phyloP scores from a whole-genome alignment of 2,329 filamentous ascomycete species.

The Dactylellina haptotyla region DNA sequence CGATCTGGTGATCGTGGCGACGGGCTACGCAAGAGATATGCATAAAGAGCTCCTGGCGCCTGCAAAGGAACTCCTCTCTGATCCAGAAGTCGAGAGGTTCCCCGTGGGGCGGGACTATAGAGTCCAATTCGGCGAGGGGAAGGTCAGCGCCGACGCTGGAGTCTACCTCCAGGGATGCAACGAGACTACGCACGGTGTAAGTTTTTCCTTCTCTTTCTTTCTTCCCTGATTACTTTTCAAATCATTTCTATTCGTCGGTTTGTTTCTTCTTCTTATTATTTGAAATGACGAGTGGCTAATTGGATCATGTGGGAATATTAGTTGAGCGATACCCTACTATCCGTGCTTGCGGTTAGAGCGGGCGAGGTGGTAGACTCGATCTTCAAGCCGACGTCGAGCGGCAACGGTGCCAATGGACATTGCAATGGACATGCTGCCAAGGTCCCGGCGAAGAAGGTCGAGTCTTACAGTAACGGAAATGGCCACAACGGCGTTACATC shows the following conservation, averaged over 20 bases:
- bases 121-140: slow-evolving; percentile 74
- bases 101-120: slow-evolving; percentile 80
- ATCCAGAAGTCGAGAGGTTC: slow-evolving; percentile 67
- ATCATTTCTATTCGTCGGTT: neutral
- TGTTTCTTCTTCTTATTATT: neutral
- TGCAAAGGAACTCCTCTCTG: slow-evolving; percentile 71
- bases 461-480: slow-evolving; percentile 35
- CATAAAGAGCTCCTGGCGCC: slow-evolving; percentile 80
- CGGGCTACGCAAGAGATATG: slow-evolving; percentile 81
- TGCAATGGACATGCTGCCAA: slow-evolving; percentile 32
- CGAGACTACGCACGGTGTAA: slow-evolving; percentile 89
- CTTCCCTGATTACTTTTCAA: neutral
- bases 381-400: slow-evolving; percentile 63
- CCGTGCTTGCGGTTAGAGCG: slow-evolving; percentile 77
- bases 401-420: slow-evolving; percentile 23
- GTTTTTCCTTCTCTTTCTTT: slow-evolving; percentile 60
- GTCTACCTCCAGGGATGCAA: slow-evolving; percentile 95
- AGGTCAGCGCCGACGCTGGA: slow-evolving; percentile 77
- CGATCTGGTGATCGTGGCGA: slow-evolving; percentile 84
- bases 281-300: neutral
- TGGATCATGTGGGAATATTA: slow-evolving; percentile 59
- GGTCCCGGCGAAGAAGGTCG: slow-evolving; percentile 32
- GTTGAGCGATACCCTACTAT: slow-evolving; percentile 83
- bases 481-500: slow-evolving; percentile 31
- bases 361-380: slow-evolving; percentile 81